Percentiles rank a stretch among this genome's conserved stretches.
Evolutionary conservation across 1,284 basidiomycete genomes (phyloP).

Genomic region (Cutaneotrichosporon dermatis): DNA sequence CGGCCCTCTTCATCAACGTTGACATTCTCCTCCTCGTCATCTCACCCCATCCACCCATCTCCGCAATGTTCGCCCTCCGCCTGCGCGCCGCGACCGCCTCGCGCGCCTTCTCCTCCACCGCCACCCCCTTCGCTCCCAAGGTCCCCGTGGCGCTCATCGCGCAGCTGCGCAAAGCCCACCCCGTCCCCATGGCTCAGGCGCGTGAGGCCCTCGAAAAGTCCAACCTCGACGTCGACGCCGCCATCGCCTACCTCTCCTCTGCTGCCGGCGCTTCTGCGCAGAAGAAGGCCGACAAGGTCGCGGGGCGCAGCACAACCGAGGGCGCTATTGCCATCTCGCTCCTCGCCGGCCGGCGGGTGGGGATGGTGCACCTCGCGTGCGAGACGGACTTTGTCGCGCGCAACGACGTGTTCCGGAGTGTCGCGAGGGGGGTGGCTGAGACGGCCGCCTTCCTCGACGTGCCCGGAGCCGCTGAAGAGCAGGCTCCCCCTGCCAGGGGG

Average conservation of each 20-base stretch:
- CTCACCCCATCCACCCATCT: neutral
- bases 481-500: neutral
- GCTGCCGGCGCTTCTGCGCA: constrained; percentile 56
- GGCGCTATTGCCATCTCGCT: constrained; percentile 74
- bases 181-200: constrained; percentile 78
- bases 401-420: constrained; percentile 73
- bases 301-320: constrained; percentile 65
- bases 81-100: constrained; percentile 2
- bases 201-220: constrained; percentile 75
- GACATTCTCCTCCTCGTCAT: neutral
- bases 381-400: constrained; percentile 95
- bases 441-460: constrained; percentile 76
- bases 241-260: constrained; percentile 78
- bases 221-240: constrained; percentile 68
- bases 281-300: constrained; percentile 67
- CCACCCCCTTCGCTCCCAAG: constrained; percentile 23
- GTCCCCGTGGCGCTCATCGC: constrained; percentile 70
- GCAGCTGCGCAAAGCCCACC: constrained; percentile 72
- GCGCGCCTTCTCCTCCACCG: constrained; percentile 21
- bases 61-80: constrained; percentile 18
- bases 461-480: constrained; percentile 25
- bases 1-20: no score
- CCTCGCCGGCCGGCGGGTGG: constrained; percentile 65
- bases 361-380: constrained; percentile 89
- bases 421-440: constrained; percentile 76